Conservation (phyloP, 495 filamentous ascomycete species). For the Penicillium waksmanii region DNA sequence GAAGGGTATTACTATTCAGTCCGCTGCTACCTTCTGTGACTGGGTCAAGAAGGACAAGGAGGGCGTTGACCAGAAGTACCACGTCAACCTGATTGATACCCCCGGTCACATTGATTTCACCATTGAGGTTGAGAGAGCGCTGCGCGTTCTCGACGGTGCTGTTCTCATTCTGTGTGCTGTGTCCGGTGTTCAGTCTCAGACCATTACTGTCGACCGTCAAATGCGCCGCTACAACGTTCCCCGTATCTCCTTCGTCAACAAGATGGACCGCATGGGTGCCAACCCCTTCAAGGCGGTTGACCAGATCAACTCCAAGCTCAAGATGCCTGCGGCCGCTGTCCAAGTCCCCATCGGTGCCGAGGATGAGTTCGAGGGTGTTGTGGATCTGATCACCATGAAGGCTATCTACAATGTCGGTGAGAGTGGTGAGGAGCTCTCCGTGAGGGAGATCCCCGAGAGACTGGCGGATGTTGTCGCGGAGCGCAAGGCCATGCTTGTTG, state of each 20-base stretch:
- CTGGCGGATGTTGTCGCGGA: conserved; percentile 74
- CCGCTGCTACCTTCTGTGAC: conserved; percentile 96
- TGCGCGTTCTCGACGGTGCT: conserved; percentile 94
- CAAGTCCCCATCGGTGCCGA: conserved; percentile 95
- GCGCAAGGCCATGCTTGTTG: conserved; percentile 82
- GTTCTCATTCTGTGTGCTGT: conserved; percentile 99
- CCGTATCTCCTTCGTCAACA: conserved; percentile 95
- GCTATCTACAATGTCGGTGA: conserved; percentile 87
- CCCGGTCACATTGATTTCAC: conserved; percentile 99
- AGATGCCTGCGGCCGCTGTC: conserved; percentile 87
- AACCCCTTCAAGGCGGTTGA: conserved; percentile 98
- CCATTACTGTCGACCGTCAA: conserved; percentile 96
- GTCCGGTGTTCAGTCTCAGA: conserved; percentile 95
- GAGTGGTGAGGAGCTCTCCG: conserved; percentile 71
- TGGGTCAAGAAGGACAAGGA: conserved; percentile 83
- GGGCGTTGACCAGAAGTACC: conserved; percentile 83
- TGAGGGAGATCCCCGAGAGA: conserved; percentile 78
- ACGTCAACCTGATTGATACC: conserved; percentile 98
- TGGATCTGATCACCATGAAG: conserved; percentile 92
- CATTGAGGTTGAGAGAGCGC: conserved; percentile 96
- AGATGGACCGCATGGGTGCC: conserved; percentile 99
- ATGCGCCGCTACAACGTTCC: conserved; percentile 99
- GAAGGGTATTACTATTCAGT: conserved; percentile 99
- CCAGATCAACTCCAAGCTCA: conserved; percentile 94
- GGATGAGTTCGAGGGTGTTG: conserved; percentile 90